Evolutionary conservation across 2,329 filamentous ascomycete species (phyloP), one percentile per base, ranked within the genome.

Genomic region (Aspergillus aculeatinus): DNA sequence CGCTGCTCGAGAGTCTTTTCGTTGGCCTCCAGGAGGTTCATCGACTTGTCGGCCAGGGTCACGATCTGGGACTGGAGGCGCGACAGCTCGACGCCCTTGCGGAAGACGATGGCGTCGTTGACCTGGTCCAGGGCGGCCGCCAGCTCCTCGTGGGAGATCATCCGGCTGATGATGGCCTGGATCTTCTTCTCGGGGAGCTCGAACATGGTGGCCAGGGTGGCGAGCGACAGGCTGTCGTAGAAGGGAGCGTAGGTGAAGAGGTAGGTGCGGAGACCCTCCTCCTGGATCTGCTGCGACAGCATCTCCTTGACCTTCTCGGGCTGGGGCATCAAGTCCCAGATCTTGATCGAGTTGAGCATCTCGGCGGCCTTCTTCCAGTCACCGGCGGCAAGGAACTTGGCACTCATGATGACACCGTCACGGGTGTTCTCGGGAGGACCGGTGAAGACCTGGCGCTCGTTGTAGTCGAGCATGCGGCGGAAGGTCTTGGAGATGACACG

Each of bases 211-310:
- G 92, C 89, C 62, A 99, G 85, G 25, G 93, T 96, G 67, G 86
- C 83, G 69, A 97, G 85, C 62, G 92, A 89, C 61, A 99, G 87
- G 23, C 95, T 98, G 81, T 99, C 95, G 83, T 99, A 99, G 85
- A 96, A 99, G 57, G 95, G 95, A 42, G 96, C 95, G 79, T 99
- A 99, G 58, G 95, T 99, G 85, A 99, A 99, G 70, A 99, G 91
- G 77, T 98, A 99, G 57, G 95, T 99, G 70, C 95, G 88, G 57
- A 99, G 88, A 70, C 96, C 95, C 82, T 99, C 95, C 78, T 99
- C 95, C 78, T 99, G 96, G 74, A 98, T 96, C 83, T 99, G 95
- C 76, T 92, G 92, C 58, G 93, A 91, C 63, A 99, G 90, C 95
- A 99, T 97, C 57, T 85, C 79, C 87, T 98, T 98, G 83, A 98